Percentiles rank a stretch among this genome's conserved stretches.
Conservation (phyloP, 2,329 filamentous ascomycete genomes). For the Aphanocladium album region DNA sequence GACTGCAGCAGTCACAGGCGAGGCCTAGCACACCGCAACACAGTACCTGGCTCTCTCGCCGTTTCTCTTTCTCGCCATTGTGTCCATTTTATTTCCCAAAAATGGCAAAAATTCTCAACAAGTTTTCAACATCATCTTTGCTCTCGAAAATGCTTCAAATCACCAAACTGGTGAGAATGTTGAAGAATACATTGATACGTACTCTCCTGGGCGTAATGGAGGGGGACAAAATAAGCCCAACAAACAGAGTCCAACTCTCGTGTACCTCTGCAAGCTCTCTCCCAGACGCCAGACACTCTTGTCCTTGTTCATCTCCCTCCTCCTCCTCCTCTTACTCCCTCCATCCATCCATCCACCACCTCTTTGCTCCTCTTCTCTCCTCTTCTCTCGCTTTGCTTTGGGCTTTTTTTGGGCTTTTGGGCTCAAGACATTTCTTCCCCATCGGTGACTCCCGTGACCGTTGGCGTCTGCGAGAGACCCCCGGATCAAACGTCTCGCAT, state of each 20-base stretch:
- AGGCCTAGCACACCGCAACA: background rate
- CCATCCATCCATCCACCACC: background rate
- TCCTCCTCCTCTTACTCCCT: background rate
- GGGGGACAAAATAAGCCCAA: slow-evolving; percentile 6
- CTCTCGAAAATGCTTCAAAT: background rate
- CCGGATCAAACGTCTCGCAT: background rate
- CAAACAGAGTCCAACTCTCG: too few species aligned
- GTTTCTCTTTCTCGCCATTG: background rate
- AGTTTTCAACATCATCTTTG: background rate
- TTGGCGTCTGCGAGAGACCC: background rate
- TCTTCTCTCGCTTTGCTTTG: background rate
- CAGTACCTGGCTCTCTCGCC: background rate
- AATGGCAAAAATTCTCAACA: background rate
- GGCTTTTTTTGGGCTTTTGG: too few species aligned
- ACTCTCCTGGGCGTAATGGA: background rate
- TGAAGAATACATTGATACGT: background rate
- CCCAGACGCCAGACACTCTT: too few species aligned
- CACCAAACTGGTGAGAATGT: background rate
- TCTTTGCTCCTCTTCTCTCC: background rate
- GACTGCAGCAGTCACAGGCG: background rate
- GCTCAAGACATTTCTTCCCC: background rate
- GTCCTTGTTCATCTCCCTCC: too few species aligned
- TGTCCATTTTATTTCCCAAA: background rate
- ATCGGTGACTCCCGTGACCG: slow-evolving; percentile 2
- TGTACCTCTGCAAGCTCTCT: too few species aligned